A percentile compares a stretch with the other conserved stretches of the same genome.
phyloP scores from a whole-genome alignment of 2,329 filamentous ascomycete genomes.

The Clonostachys rosea region DNA sequence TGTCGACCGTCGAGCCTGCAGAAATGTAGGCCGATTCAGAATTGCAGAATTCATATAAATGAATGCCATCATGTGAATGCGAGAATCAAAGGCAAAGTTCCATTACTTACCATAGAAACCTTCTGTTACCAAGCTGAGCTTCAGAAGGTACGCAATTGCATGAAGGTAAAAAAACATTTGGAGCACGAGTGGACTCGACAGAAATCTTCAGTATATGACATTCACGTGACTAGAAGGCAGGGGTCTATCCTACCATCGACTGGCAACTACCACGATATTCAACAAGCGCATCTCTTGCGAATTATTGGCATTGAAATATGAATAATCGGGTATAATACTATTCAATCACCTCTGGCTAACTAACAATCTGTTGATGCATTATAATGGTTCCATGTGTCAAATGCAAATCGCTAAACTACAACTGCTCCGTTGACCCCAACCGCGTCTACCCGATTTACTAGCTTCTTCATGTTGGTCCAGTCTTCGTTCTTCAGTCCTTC shows the following conservation, averaged over 20 bases:
- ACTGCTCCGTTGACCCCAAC: constrained; percentile 45
- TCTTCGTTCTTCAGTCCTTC: constrained; percentile 82
- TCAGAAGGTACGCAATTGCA: too few species aligned
- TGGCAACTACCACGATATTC: too few species aligned
- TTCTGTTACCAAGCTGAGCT: background rate
- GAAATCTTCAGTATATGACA: too few species aligned
- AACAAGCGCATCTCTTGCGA: too few species aligned
- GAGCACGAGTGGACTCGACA: too few species aligned
- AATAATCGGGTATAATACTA: constrained; percentile 1
- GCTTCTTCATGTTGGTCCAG: constrained; percentile 88
- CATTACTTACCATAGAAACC: background rate
- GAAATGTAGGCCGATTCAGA: constrained; percentile 26
- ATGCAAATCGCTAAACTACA: constrained; percentile 19
- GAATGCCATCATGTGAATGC: constrained; percentile 25
- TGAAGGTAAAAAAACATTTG: too few species aligned
- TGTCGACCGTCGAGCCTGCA: constrained; percentile 8
- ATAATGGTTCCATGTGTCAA: background rate
- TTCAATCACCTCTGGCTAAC: too few species aligned
- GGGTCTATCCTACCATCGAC: too few species aligned
- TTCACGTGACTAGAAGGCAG: too few species aligned
- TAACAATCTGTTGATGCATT: too few species aligned
- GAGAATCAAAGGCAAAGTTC: background rate
- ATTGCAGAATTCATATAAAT: constrained; percentile 45
- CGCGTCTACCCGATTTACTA: constrained; percentile 72
- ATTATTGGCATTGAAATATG: background rate